Evolutionary conservation across 2,329 filamentous ascomycete genomes (phyloP), one percentile per base, ranked within the genome.

Genomic region (Leptographium galeiforme): DNA sequence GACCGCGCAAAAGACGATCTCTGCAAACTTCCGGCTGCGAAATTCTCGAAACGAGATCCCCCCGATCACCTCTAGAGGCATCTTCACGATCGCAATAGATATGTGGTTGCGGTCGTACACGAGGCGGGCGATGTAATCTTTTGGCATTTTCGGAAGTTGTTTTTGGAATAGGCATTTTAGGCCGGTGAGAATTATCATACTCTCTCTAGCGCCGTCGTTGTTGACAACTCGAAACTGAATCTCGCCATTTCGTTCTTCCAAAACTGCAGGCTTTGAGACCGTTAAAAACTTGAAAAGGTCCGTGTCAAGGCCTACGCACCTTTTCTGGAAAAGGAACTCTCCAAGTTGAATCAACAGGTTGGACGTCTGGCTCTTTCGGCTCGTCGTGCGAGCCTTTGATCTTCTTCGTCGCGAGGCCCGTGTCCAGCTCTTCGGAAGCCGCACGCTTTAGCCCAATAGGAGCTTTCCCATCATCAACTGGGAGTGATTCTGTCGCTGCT

Each of bases 81-180:
- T 90, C 73, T 97, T 97, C 61, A 97, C 88, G 63, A 98, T 97
- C 25, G 93, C 93, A 61, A 98, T 95, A 41, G 89, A 95, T 57
- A 97, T 68, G 72, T 98, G 93, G 7, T 91, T 95, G 51, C 93
- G 84, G 68, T 98, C 93, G 70, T 98, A 98, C 55, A 98, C 93
- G 8, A 98, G 81, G 41, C 93, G 87, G 5, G 93, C 93, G 61
- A 98, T 97, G 67, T 98, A 98, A 65, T 97, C 93, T 68, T 97
- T 96, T 14, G 93, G 93, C 93, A 98, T 98, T 69, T 97, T 97
- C 0, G 93, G 93, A 7, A 98, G 76, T 65, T 98, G 93, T 62
- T 97, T 97, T 67, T 98, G 93, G 63, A 98, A 97, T 59, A 98
- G 94, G 65, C 90, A 95, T 67, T 97, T 98, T 53, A 98, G 75